Conservation (phyloP, 1,139 yeast species). For the Nadsonia starkeyi-henricii region DNA sequence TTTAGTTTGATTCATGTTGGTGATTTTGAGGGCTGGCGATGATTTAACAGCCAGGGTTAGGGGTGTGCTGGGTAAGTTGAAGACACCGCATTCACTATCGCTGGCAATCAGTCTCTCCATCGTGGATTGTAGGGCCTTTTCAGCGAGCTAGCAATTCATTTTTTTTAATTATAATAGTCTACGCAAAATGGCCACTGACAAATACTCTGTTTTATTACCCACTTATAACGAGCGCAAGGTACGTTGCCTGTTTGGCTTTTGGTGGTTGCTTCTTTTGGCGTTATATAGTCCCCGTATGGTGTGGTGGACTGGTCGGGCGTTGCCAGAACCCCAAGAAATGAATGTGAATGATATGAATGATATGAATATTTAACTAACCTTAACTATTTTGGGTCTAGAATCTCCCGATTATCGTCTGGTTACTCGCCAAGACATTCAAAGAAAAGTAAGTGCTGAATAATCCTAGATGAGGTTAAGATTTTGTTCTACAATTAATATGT, state of each 20-base stretch:
- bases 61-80: background rate
- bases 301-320: too few species aligned
- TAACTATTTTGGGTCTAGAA: constrained; percentile 19
- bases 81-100: background rate
- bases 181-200: constrained; percentile 25
- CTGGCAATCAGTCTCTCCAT: background rate
- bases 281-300: too few species aligned
- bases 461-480: background rate
- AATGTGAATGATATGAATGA: too few species aligned
- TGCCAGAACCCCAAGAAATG: too few species aligned
- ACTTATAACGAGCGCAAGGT: constrained; percentile 61
- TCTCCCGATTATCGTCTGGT: constrained; percentile 60
- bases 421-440: constrained; percentile 56
- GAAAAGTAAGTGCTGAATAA: constrained; percentile 23
- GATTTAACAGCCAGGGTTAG: background rate
- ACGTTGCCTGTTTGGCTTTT: constrained; percentile 7
- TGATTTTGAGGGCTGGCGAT: too few species aligned
- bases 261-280: background rate
- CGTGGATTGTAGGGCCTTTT: too few species aligned
- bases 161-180: background rate
- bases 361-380: background rate
- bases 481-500: background rate
- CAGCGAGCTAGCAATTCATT: too few species aligned
- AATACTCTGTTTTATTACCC: constrained; percentile 66
- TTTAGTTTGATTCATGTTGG: too few species aligned